Conservation (phyloP, 306 rosid species). For the Quercus berberidifolia region DNA sequence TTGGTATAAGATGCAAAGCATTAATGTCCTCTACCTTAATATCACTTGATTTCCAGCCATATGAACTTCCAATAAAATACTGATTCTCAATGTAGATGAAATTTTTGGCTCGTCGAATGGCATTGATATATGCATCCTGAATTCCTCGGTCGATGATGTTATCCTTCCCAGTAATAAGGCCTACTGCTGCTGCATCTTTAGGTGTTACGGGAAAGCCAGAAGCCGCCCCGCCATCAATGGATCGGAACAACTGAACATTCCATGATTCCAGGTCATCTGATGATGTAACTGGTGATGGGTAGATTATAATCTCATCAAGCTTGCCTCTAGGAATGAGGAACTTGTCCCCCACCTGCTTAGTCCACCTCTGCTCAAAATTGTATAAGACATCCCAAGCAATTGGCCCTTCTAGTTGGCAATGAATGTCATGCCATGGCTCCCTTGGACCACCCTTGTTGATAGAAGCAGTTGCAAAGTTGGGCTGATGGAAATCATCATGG, state of each 20-base stretch:
- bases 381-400: slow-evolving; percentile 77
- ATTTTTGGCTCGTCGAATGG: slow-evolving; percentile 70
- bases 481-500: slow-evolving; percentile 70
- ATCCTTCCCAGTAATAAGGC: slow-evolving; percentile 80
- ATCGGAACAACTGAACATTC: slow-evolving; percentile 82
- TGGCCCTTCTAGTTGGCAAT: slow-evolving; percentile 72
- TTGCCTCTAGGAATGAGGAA: slow-evolving; percentile 29
- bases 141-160: slow-evolving; percentile 64
- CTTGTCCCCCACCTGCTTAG: slow-evolving; percentile 47
- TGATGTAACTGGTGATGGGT: slow-evolving; percentile 9
- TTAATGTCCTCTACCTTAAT: slow-evolving; percentile 58
- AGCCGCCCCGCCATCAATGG: slow-evolving; percentile 79
- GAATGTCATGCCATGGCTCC: slow-evolving; percentile 98
- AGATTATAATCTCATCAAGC: slow-evolving; percentile 26
- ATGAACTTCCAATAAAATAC: slow-evolving; percentile 85
- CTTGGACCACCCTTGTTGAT: slow-evolving; percentile 84
- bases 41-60: slow-evolving; percentile 57
- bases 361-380: slow-evolving; percentile 88
- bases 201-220: slow-evolving; percentile 60
- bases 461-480: slow-evolving; percentile 65
- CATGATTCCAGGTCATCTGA: slow-evolving; percentile 39
- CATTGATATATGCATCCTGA: slow-evolving; percentile 80
- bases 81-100: slow-evolving; percentile 92
- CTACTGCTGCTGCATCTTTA: slow-evolving; percentile 28
- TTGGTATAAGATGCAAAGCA: slow-evolving; percentile 81